These are phyloP conservation scores for Singerocomus inundabilis DNA, from an alignment of 1,284 basidiomycete species.

Conservation along the genomic window DNA sequence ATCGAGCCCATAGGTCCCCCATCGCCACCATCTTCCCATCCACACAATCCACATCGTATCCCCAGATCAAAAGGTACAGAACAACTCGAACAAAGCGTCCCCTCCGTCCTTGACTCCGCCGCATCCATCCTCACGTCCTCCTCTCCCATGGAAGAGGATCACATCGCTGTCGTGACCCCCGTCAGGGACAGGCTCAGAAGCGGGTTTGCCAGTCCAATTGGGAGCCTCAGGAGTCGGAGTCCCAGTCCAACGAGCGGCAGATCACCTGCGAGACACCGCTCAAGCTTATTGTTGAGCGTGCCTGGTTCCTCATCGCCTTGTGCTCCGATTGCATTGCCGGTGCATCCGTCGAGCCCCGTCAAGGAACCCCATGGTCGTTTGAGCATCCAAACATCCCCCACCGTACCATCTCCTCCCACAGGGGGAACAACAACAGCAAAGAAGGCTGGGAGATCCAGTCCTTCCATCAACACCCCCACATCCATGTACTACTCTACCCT, in stretches of 20 bases:
- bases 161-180: slow-evolving; percentile 59
- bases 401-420: background rate
- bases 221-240: slow-evolving; percentile 63
- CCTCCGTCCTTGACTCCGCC: slow-evolving; percentile 72
- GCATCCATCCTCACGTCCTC: slow-evolving; percentile 59
- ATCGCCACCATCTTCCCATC: slow-evolving; percentile 45
- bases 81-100: slow-evolving; percentile 68
- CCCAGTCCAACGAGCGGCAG: slow-evolving; percentile 42
- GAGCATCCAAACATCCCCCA: slow-evolving; percentile 26
- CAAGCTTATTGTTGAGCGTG: slow-evolving; percentile 46
- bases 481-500: slow-evolving; percentile 47
- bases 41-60: slow-evolving; percentile 64
- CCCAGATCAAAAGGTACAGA: slow-evolving; percentile 69
- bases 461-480: slow-evolving; percentile 43
- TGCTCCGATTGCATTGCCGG: slow-evolving; percentile 15
- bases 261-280: slow-evolving; percentile 33
- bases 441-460: slow-evolving; percentile 23
- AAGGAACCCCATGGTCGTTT: slow-evolving; percentile 21
- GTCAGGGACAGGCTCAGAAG: slow-evolving; percentile 43
- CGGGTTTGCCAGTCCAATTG: slow-evolving; percentile 64
- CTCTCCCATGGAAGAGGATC: slow-evolving; percentile 42
- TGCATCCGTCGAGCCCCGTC: slow-evolving; percentile 26
- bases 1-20: slow-evolving; percentile 64
- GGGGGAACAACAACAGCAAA: slow-evolving; percentile 3
- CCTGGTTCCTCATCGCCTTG: slow-evolving; percentile 35